Base-by-base conservation (phyloP, 2,329 filamentous ascomycete species). In the Epichloe hybrida region DNA sequence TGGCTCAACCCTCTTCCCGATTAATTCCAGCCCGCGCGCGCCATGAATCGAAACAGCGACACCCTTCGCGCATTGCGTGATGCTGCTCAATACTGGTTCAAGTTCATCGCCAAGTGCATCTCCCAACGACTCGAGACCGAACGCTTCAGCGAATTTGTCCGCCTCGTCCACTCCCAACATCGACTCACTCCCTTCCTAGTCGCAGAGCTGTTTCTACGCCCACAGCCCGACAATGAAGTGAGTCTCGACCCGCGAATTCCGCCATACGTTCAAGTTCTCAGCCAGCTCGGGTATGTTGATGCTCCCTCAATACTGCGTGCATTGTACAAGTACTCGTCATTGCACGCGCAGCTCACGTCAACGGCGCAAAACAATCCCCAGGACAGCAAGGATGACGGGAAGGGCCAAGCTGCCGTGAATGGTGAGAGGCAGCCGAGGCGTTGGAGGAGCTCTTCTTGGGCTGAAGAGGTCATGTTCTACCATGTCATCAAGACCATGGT, bases 391-490 rank as follows among this genome's bases (percentile, higher is more conserved):
- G 41, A 36, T 7, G 39, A 47, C n/a, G 39, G 55, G 17, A 37
- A 51, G 34, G 34, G 48, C 12, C 47, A 46, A 42, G 27, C 23
- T 52, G 46, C 52, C 49, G 46, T 55, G 5, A 54, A 50, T 15
- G 54, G 56, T 15, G 57, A 59, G 6, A 59, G 61, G 21, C 54
- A 58, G 50, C 46, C 54, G 1, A 52, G 62, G 34, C 64, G 73
- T 53, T 84, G 80, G 79, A 69, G 64, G 48, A 76, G 66, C 62
- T 82, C 79, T 1, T 81, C 78, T 55, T 70, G 70, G 53, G 66
- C 84, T 0, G 93, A 98, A 64, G 95, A 96, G 69, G 83, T 93
- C 48, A 87, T 97, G 67, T 84, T 96, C 61, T 94, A 95, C 66
- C 83, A 90, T 3, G 88, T 98, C 48, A 88, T 88, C 2, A 95